Conservation (phyloP, 441 rosid genomes). For the Jatropha podagrica region DNA sequence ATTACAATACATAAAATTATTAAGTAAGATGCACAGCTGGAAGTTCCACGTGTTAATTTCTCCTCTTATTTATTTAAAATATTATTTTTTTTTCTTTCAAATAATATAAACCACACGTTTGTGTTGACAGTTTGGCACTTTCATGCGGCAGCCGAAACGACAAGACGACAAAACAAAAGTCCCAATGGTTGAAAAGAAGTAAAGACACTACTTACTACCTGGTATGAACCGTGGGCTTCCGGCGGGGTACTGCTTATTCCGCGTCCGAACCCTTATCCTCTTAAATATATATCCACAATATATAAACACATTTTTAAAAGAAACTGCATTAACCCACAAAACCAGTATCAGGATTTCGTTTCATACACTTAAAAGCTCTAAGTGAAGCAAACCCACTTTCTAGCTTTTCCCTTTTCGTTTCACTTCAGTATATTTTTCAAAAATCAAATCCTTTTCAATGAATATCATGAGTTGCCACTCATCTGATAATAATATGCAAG, state of each 20-base stretch:
- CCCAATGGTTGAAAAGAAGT: neutral
- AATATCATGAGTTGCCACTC: conserved; percentile 7
- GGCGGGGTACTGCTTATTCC: neutral
- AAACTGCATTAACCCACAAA: no score
- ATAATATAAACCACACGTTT: no score
- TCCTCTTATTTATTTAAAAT: no score
- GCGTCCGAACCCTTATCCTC: neutral
- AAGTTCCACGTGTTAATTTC: neutral
- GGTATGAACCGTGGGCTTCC: conserved; percentile 16
- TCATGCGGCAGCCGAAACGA: neutral
- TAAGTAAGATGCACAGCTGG: neutral
- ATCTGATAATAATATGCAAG: conserved; percentile 17
- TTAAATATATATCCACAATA: neutral
- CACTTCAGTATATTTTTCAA: no score
- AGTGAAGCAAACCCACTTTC: no score
- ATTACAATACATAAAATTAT: no score
- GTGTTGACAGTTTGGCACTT: no score
- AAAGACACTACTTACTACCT: neutral
- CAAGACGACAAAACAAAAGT: neutral
- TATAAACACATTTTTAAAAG: neutral
- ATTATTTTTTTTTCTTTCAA: no score
- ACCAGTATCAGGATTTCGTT: no score
- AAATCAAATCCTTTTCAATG: neutral
- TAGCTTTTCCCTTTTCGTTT: no score
- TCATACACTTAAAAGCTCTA: neutral